Evolutionary conservation across 306 rosid genomes (phyloP).

Genomic region (Lathyrus aphaca): DNA sequence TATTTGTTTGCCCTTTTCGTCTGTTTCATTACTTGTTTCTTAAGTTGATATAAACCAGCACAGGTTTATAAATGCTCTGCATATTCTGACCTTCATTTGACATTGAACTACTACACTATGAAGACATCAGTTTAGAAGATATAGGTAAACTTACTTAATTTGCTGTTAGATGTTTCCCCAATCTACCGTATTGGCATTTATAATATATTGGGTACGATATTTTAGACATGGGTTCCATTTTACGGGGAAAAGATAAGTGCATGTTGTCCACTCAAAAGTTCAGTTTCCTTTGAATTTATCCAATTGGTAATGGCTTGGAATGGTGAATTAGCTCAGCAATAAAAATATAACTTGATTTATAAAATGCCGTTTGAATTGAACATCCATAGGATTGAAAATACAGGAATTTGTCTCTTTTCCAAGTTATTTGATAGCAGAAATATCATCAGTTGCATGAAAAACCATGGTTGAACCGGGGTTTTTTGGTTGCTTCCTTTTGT

Average conservation of each 20-base stretch:
- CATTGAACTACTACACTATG: conserved; percentile 45
- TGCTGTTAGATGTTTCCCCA: conserved; percentile 42
- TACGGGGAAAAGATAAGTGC: background rate
- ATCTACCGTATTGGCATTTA: conserved; percentile 22
- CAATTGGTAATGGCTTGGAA: conserved; percentile 20
- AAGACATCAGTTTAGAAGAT: conserved; percentile 42
- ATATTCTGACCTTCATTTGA: conserved; percentile 47
- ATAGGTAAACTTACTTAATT: conserved; percentile 51
- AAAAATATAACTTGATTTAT: conserved; percentile 31
- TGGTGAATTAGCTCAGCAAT: conserved; percentile 15
- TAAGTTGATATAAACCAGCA: conserved; percentile 49
- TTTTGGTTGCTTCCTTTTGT: conserved; percentile 30
- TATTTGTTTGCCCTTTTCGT: conserved; percentile 32
- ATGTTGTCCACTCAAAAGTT: conserved; percentile 23
- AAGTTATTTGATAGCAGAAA: conserved; percentile 32
- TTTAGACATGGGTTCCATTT: too few species aligned
- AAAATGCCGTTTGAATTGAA: conserved; percentile 38
- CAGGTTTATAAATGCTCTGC: conserved; percentile 50
- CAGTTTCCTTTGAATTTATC: conserved; percentile 19
- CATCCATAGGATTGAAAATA: conserved; percentile 31
- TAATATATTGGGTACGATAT: background rate
- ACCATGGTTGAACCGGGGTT: conserved; percentile 41
- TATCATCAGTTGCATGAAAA: conserved; percentile 38
- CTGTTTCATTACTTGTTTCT: conserved; percentile 39
- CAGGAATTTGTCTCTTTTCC: conserved; percentile 41